Percentiles rank a stretch among this genome's conserved stretches.
Conservation (phyloP, 2,329 filamentous ascomycete genomes). For the Cyphellophora attinorum region DNA sequence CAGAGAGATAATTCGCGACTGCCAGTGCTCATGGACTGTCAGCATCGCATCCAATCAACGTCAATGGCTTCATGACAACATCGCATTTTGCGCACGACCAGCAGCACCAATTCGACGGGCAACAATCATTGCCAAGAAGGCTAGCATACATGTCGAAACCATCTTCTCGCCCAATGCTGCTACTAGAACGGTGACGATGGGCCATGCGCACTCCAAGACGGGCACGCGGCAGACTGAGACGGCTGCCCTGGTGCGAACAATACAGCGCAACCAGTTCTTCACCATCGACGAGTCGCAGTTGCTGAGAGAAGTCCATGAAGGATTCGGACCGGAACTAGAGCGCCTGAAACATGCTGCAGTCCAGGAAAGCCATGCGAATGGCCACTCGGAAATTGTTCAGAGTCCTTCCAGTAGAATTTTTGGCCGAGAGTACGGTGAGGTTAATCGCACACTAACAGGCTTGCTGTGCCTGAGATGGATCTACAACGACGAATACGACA, state of each 20-base stretch:
- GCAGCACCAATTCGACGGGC: no score
- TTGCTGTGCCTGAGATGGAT: constrained; percentile 29
- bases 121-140: no score
- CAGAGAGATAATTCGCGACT: no score
- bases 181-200: no score
- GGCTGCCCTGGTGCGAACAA: constrained; percentile 12
- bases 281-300: constrained; percentile 16
- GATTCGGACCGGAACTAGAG: constrained; percentile 22
- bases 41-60: no score
- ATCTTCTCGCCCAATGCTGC: no score
- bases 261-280: constrained; percentile 14
- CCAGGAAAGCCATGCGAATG: constrained; percentile 7
- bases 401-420: constrained; percentile 23
- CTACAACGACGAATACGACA: constrained; percentile 24
- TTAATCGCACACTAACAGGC: constrained; percentile 30
- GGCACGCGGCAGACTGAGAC: not conserved
- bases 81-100: no score
- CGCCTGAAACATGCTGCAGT: constrained; percentile 22
- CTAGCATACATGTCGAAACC: no score
- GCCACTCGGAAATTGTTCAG: constrained; percentile 6
- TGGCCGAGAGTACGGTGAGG: constrained; percentile 25
- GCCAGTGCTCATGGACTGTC: no score
- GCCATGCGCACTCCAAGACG: not conserved
- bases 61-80: no score
- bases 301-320: constrained; percentile 18